phyloP scores from a whole-genome alignment of 1,284 basidiomycete genomes.

The Irpex sp. region DNA sequence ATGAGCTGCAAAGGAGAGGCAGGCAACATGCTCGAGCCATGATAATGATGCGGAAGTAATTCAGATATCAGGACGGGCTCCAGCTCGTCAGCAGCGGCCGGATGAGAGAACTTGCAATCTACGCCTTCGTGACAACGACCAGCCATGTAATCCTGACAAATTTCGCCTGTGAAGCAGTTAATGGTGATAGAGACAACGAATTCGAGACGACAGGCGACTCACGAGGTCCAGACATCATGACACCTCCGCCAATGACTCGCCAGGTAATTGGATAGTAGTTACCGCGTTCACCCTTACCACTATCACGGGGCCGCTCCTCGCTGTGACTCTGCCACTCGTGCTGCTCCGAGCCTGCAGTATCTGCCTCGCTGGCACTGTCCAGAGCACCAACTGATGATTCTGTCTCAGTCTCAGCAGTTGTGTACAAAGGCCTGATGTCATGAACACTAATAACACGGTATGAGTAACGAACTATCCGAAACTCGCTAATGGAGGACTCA shows the following conservation, averaged over 20 bases:
- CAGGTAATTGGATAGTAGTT: slow-evolving; percentile 46
- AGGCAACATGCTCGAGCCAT: slow-evolving; percentile 1
- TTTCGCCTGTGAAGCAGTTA: slow-evolving; percentile 26
- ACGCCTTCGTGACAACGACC: slow-evolving; percentile 34
- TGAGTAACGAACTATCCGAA: neutral
- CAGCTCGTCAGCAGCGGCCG: slow-evolving; percentile 17
- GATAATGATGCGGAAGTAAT: neutral
- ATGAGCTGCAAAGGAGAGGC: slow-evolving; percentile 7
- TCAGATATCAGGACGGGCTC: neutral
- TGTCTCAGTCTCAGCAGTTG: neutral
- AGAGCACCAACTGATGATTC: neutral
- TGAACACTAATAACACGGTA: neutral
- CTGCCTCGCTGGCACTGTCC: slow-evolving; percentile 6
- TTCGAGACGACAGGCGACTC: slow-evolving; percentile 15
- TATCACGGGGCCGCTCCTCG: slow-evolving; percentile 23
- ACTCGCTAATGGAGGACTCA: slow-evolving; percentile 30
- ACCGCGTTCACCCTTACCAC: slow-evolving; percentile 32
- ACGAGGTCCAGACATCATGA: slow-evolving; percentile 44
- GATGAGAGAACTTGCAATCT: slow-evolving; percentile 37
- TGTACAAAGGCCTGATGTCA: neutral
- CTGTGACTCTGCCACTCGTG: slow-evolving; percentile 19
- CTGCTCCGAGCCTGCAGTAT: slow-evolving; percentile 7
- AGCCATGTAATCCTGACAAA: slow-evolving; percentile 31
- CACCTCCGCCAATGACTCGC: slow-evolving; percentile 47
- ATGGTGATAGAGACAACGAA: neutral